These are phyloP conservation scores for Neopestalotiopsis sp. DNA, from an alignment of 2,329 filamentous ascomycete genomes.

Conservation along the genomic window DNA sequence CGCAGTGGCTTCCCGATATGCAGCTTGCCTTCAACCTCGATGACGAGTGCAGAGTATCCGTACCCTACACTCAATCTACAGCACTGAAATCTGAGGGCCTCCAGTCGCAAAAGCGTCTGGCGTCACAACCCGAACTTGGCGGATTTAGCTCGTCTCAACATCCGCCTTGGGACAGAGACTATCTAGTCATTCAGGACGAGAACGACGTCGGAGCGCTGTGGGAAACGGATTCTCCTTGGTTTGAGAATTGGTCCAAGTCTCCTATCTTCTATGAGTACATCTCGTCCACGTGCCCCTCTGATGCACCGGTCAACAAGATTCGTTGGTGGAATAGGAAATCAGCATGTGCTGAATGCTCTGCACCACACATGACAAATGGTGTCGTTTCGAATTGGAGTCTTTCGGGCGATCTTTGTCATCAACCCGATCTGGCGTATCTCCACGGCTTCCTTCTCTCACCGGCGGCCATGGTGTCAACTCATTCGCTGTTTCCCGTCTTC, in stretches of 20 bases:
- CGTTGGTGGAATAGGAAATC: slow-evolving; percentile 47
- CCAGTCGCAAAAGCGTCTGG: slow-evolving; percentile 30
- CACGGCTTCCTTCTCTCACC: slow-evolving; percentile 59
- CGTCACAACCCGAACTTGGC: slow-evolving; percentile 27
- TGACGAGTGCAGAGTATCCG: slow-evolving; percentile 55
- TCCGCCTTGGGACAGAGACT: slow-evolving; percentile 31
- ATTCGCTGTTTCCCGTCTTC: slow-evolving; percentile 59
- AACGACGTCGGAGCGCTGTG: slow-evolving; percentile 30
- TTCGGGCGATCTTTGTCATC: slow-evolving; percentile 53
- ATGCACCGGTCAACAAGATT: slow-evolving; percentile 47
- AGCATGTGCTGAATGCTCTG: slow-evolving; percentile 38
- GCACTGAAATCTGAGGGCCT: slow-evolving; percentile 36
- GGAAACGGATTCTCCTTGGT: slow-evolving; percentile 30
- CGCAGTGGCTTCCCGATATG: slow-evolving; percentile 54
- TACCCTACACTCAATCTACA: slow-evolving; percentile 48
- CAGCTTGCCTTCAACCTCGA: slow-evolving; percentile 57
- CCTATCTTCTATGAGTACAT: slow-evolving; percentile 44
- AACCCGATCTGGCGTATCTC: slow-evolving; percentile 53
- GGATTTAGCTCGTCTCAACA: slow-evolving; percentile 29
- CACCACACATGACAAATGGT: slow-evolving; percentile 44
- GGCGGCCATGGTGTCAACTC: slow-evolving; percentile 47
- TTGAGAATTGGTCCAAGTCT: slow-evolving; percentile 31
- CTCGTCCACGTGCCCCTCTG: slow-evolving; percentile 49
- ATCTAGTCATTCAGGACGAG: slow-evolving; percentile 27
- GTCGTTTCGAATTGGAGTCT: slow-evolving; percentile 49